Evolutionary conservation across 2,329 filamentous ascomycete species (phyloP).

Genomic region (Penicillium sp.): DNA sequence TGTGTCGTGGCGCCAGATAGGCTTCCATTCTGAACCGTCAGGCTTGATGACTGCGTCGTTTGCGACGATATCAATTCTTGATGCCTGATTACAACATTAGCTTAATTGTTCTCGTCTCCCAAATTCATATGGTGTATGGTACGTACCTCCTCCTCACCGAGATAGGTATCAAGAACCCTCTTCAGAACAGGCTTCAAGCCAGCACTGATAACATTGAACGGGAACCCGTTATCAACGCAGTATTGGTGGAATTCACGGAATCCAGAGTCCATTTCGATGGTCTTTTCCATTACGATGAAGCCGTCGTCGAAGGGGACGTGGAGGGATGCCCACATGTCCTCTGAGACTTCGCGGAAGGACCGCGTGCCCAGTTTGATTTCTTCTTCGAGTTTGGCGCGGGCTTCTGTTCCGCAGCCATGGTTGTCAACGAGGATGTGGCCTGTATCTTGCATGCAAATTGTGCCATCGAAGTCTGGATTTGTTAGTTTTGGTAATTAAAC

Average conservation of each 20-base stretch:
- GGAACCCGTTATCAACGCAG: conserved; percentile 62
- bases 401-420: conserved; percentile 61
- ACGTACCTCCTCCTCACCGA: conserved; percentile 57
- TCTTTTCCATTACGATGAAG: conserved; percentile 63
- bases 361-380: conserved; percentile 66
- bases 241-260: conserved; percentile 66
- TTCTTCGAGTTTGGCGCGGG: conserved; percentile 58
- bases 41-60: conserved; percentile 63
- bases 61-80: conserved; percentile 66
- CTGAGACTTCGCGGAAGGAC: conserved; percentile 68
- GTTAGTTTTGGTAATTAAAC: neutral
- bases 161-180: conserved; percentile 63
- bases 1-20: conserved; percentile 66
- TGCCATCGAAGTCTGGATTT: conserved; percentile 63
- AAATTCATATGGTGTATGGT: neutral
- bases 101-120: neutral
- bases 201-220: conserved; percentile 70
- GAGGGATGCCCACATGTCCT: conserved; percentile 70
- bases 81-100: conserved; percentile 32
- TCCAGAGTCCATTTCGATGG: conserved; percentile 63
- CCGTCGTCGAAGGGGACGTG: conserved; percentile 67
- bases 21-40: conserved; percentile 63
- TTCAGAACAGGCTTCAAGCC: conserved; percentile 65
- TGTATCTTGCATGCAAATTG: conserved; percentile 71
- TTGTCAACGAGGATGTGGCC: conserved; percentile 69